Conservation (phyloP, 2,329 filamentous ascomycete genomes). For the Cladorrhinum sp. region DNA sequence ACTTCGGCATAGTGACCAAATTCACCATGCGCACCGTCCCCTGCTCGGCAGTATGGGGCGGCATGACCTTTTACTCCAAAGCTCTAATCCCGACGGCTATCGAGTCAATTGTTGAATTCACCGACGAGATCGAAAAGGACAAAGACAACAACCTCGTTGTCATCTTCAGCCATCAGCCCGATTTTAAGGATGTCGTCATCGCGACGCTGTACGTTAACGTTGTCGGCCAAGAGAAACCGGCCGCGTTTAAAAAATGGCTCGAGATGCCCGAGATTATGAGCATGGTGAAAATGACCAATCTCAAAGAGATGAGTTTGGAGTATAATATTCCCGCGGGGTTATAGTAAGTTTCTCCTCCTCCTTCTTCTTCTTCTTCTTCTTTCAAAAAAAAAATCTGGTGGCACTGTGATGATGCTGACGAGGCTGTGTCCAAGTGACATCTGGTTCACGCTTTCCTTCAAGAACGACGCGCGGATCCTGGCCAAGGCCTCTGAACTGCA, state of each 20-base stretch:
- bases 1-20: constrained; percentile 38
- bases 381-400: background rate
- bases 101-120: constrained; percentile 21
- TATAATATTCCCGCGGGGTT: constrained; percentile 19
- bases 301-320: constrained; percentile 22
- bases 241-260: constrained; percentile 22
- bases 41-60: constrained; percentile 4
- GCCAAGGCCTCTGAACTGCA: constrained; percentile 34
- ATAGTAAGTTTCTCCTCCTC: constrained; percentile 13
- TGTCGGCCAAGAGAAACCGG: constrained; percentile 18
- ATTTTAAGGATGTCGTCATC: constrained; percentile 21
- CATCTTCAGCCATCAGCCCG: constrained; percentile 23
- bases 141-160: constrained; percentile 22
- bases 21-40: constrained; percentile 22
- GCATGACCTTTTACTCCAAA: constrained; percentile 21
- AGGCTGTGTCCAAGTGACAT: constrained; percentile 26
- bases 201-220: constrained; percentile 20
- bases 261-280: constrained; percentile 18
- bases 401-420: too few species aligned
- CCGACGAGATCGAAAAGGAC: constrained; percentile 17
- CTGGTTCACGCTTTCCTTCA: constrained; percentile 38
- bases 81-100: constrained; percentile 13
- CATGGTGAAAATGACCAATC: constrained; percentile 21
- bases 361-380: background rate
- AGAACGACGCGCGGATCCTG: constrained; percentile 37